Base-by-base conservation (phyloP, 768 basidiomycete genomes). In the Sarcodon sp. region DNA sequence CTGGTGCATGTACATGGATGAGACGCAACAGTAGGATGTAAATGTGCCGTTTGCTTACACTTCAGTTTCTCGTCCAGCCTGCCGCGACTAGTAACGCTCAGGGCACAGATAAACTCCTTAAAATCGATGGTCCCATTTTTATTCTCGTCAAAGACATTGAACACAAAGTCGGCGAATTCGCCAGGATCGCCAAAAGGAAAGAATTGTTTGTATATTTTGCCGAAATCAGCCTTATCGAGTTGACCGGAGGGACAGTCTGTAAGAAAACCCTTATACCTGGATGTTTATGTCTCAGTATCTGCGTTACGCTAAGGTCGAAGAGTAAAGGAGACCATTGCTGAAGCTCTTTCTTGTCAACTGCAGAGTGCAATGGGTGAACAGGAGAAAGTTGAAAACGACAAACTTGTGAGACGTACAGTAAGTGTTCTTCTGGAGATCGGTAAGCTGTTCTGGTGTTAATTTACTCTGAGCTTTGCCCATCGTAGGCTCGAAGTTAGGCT, bases 381-480 rank as follows among this genome's bases (percentile, higher is more conserved):
- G 21, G 44, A 44, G 35, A 37, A 49, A 43, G 45, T 27, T 37
- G 53, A 50, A 15, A 39, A 31, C 33, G 47, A 10, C 13, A 5
- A 16, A 10, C 27, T 34, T 18, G 31, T 39, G n/a, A 49, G 35
- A 59, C 77, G 62, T 57, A 94, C 96, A 98, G 64, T 98, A 94
- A 0, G 96, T 99, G 66, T 91, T 87, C 77, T 92, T 93, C 70
- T 98, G 94, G 45, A 99, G 80, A 59, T 93, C 90, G 13, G 83
- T 73, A 52, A 99, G 81, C 66, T 98, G 90, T 52, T 98, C 94
- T 38, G 85, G 80, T 11, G 89, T 84, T 43, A 99, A 78, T 67
- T 98, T 99, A 57, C 84, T 87, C 66, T 97, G 92, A 33, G 89
- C 86, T 71, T 97, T 97, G 66, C 96, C 96, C 96, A 97, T 97